Conservation (phyloP, 495 filamentous ascomycete species). For the Eremomyces bilateralis region DNA sequence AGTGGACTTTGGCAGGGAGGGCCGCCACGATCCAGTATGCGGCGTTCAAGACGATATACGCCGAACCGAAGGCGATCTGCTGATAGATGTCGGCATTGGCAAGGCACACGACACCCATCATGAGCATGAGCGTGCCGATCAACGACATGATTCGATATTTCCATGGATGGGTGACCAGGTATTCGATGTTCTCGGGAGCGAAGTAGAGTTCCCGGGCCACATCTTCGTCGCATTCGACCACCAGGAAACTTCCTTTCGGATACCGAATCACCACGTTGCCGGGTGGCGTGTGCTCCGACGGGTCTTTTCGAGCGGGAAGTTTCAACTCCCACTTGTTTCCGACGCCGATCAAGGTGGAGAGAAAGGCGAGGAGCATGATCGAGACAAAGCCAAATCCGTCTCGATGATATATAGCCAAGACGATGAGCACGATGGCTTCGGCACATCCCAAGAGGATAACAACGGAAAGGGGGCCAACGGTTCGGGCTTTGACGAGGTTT, state of each 20-base stretch:
- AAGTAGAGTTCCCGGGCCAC: slow-evolving; percentile 21
- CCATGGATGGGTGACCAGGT: slow-evolving; percentile 14
- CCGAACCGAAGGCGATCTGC: slow-evolving; percentile 22
- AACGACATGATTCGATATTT: slow-evolving; percentile 22
- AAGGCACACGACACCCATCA: slow-evolving; percentile 25
- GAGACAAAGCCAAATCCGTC: slow-evolving; percentile 25
- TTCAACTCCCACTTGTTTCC: slow-evolving; percentile 22
- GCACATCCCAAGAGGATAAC: slow-evolving; percentile 20
- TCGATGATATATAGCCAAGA: slow-evolving; percentile 14
- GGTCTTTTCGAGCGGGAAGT: slow-evolving; percentile 10
- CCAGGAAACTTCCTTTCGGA: slow-evolving; percentile 19
- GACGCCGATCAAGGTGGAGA: slow-evolving; percentile 23
- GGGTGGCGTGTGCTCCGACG: slow-evolving; percentile 4
- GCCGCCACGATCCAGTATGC: slow-evolving; percentile 26
- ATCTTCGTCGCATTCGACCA: slow-evolving; percentile 19
- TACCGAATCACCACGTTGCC: slow-evolving; percentile 22
- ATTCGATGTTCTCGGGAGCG: slow-evolving; percentile 23
- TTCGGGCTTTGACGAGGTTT: slow-evolving; percentile 13
- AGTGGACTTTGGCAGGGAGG: slow-evolving; percentile 19
- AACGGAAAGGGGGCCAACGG: slow-evolving; percentile 17
- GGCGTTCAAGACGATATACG: slow-evolving; percentile 24
- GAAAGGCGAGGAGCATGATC: slow-evolving; percentile 21
- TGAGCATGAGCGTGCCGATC: slow-evolving; percentile 24
- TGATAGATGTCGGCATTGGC: slow-evolving; percentile 21
- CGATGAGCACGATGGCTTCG: slow-evolving; percentile 18